Evolutionary conservation across 2,329 filamentous ascomycete species (phyloP), one percentile per base, ranked within the genome.

Genomic region (Microcyclospora tardicrescens): DNA sequence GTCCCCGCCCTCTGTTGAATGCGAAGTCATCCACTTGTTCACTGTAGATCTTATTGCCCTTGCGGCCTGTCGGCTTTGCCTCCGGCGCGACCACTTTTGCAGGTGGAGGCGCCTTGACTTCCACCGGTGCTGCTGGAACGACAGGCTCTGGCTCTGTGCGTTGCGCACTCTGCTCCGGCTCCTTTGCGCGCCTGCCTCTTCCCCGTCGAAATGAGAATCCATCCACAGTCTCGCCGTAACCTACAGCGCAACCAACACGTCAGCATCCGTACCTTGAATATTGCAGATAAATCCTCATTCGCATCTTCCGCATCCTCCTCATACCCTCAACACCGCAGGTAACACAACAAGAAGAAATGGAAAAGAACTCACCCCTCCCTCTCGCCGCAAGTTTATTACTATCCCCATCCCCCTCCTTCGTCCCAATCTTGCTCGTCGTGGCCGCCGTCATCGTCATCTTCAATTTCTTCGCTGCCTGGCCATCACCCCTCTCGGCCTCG

Each of bases 11-110:
- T 43, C 66, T 64, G 42, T 63, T 60, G 42, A 70, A 71, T 32
- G 61, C 56, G 47, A 71, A 71, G 24, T 59, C 67, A 39, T 68
- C 67, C 39, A 64, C 65, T 28, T 65, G 55, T 49, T 69, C 64
- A 37, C 62, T 64, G 54, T 59, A 56, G 33, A 24, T 49, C 48
- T 53, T 24, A 8, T 24, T 24, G 19, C 19, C 19, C 19, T 24
- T 24, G 19, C 19, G 19, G 5, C 19, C 16, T 34, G 27, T 45
- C 24, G 19, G 8, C 19, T 24, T 24, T 8, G 19, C 19, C 19
- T 24, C 19, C 4, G 19, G 19, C 19, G 19, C 19, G 19, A 24
- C 19, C 19, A 8, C 19, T 24, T 24, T 24, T 24, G 19, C 19
- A 24, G 19, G 19, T 8, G 19, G 19, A 24, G 19, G 19, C 19